Evolutionary conservation across 768 basidiomycete species (phyloP).

Genomic region (Suillus clintonianus): DNA sequence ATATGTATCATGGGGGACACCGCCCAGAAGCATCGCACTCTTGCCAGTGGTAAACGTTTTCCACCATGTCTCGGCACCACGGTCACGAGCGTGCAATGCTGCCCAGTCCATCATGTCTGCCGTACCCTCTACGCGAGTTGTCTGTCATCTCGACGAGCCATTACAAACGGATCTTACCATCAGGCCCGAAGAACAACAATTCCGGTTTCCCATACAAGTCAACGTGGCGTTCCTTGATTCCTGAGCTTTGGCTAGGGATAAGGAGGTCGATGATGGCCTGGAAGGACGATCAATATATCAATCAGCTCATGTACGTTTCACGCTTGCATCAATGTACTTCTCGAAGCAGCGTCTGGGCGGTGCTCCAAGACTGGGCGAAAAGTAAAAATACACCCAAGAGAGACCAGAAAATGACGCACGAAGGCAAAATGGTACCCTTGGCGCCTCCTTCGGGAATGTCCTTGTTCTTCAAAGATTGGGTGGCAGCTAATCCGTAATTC

Average conservation of each 20-base stretch:
- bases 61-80: slow-evolving; percentile 96
- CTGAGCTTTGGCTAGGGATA: slow-evolving; percentile 94
- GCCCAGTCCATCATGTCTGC: slow-evolving; percentile 99
- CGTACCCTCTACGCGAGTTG: slow-evolving; percentile 70
- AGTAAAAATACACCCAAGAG: not conserved
- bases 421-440: slow-evolving; percentile 95
- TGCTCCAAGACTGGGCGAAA: slow-evolving; percentile 67
- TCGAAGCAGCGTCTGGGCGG: slow-evolving; percentile 89
- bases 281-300: slow-evolving; percentile 4
- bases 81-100: slow-evolving; percentile 83
- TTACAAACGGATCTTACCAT: slow-evolving; percentile 51
- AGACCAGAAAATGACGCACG: slow-evolving; percentile 46
- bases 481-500: slow-evolving; percentile 94
- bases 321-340: slow-evolving; percentile 91
- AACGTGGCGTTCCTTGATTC: slow-evolving; percentile 91
- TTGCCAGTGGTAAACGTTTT: slow-evolving; percentile 98
- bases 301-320: slow-evolving; percentile 5
- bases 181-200: slow-evolving; percentile 92
- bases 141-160: slow-evolving; percentile 5
- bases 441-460: slow-evolving; percentile 98
- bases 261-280: slow-evolving; percentile 90
- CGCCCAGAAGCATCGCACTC: slow-evolving; percentile 87
- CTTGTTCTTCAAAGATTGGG: slow-evolving; percentile 95
- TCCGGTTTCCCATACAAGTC: slow-evolving; percentile 92
- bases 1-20: slow-evolving; percentile 88